phyloP scores from a whole-genome alignment of 2,329 filamentous ascomycete genomes.

The Amauroascus niger region DNA sequence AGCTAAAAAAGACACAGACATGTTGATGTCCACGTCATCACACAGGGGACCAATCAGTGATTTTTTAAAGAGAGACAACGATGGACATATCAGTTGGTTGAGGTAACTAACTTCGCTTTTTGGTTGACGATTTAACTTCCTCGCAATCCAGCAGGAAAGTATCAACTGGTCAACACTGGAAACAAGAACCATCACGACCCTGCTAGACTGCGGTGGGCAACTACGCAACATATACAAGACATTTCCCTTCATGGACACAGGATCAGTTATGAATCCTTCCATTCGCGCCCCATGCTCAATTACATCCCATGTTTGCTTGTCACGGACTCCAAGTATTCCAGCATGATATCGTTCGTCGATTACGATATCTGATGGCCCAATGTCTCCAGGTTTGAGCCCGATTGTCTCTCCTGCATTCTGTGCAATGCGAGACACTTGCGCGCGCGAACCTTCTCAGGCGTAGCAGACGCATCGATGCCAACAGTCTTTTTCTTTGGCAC shows the following conservation, averaged over 20 bases:
- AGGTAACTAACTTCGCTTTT: no score
- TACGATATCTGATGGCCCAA: conserved; percentile 53
- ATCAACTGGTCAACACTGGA: no score
- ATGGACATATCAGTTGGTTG: no score
- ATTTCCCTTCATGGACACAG: conserved; percentile 63
- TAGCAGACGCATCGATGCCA: conserved; percentile 57
- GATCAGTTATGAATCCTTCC: conserved; percentile 65
- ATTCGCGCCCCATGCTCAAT: conserved; percentile 59
- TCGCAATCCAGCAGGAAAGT: no score
- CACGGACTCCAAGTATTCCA: conserved; percentile 58
- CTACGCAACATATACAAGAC: conserved; percentile 46
- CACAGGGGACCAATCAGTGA: no score
- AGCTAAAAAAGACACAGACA: no score
- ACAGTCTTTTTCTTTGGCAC: conserved; percentile 47
- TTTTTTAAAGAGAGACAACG: no score
- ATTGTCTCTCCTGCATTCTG: conserved; percentile 54
- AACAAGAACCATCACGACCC: no score
- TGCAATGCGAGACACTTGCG: conserved; percentile 58
- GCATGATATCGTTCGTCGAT: conserved; percentile 58
- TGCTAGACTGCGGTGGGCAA: neutral
- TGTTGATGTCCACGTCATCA: neutral
- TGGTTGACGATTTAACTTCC: no score
- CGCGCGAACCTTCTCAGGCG: conserved; percentile 52
- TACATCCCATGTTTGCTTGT: conserved; percentile 55
- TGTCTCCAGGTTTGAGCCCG: conserved; percentile 50